A percentile compares a stretch with the other conserved stretches of the same genome.
These are phyloP conservation scores for Ganoderma boninense DNA, from an alignment of 1,284 basidiomycete species.

Conservation along the genomic window DNA sequence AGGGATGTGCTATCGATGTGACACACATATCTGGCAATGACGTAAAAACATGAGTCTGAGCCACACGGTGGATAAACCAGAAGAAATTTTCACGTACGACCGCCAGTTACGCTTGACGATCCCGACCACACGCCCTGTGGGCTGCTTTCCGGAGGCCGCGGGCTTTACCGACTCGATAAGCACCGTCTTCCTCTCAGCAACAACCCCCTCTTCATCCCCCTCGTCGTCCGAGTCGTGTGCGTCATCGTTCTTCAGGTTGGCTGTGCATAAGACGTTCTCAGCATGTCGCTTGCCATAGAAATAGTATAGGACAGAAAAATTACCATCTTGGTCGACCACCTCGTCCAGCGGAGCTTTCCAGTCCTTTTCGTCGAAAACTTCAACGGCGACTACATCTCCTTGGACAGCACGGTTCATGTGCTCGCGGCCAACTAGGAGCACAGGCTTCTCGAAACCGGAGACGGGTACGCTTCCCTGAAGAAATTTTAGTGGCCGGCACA, in stretches of 20 bases:
- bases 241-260: constrained; percentile 89
- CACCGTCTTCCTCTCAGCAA: constrained; percentile 59
- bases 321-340: constrained; percentile 92
- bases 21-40: constrained; percentile 82
- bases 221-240: constrained; percentile 79
- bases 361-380: constrained; percentile 87
- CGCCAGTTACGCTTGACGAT: constrained; percentile 97
- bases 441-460: constrained; percentile 76
- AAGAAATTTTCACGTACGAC: constrained; percentile 61
- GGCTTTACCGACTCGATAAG: constrained; percentile 50
- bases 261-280: constrained; percentile 47
- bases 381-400: constrained; percentile 93
- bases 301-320: constrained; percentile 35
- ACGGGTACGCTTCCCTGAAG: constrained; percentile 83
- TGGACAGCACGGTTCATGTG: constrained; percentile 97
- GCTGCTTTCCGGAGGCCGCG: constrained; percentile 69
- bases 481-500: constrained; percentile 3
- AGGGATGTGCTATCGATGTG: constrained; percentile 94
- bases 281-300: constrained; percentile 10
- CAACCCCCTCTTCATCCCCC: constrained; percentile 55
- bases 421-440: constrained; percentile 89
- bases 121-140: constrained; percentile 93
- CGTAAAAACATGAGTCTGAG: constrained; percentile 21
- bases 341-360: constrained; percentile 96
- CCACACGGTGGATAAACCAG: constrained; percentile 5